Base-by-base conservation (phyloP, 2,329 filamentous ascomycete species). In the Aureobasidium uvarum region DNA sequence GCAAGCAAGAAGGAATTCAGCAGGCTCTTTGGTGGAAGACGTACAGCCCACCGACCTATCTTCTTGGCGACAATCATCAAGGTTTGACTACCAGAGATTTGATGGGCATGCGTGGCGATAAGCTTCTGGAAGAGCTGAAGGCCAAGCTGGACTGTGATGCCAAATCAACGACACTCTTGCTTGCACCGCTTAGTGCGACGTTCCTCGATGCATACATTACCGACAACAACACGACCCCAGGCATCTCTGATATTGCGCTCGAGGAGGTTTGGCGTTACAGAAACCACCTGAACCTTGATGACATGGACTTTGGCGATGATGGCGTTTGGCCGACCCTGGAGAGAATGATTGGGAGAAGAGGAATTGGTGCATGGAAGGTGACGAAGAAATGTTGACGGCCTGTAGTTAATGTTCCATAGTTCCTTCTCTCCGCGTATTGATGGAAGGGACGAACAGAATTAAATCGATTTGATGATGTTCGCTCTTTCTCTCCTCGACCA, bases 11-110 rank as follows among this genome's bases (percentile, higher is more conserved):
- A 5, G 70, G 89, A 68, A 86, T 89, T 10, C 87, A 86, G 1
- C 83, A 88, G 39, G 88, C 88, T 3, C 81, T 90, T 59, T 94
- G 90, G 90, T 94, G 90, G 90, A 93, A 92, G 75, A 93, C 90
- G 1, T 93, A 93, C 74, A 90, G 87, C 74, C 90, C 90, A 20
- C 90, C 90, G 0, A 88, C 89, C 41, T 94, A 90, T 89, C 82
- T 94, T 23, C 80, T 93, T 7, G 89, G 92, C 69, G 88, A 89
- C 63, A 90, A 89, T 75, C 92, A 90, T 69, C 84, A 87, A 69
- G 82, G 89, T 11, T 77, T 92, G n/a, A 81, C 79, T 36, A 93
- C 90, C 1, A 81, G 82, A 66, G 90, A 93, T 72, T 80, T 92
- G 23, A 92, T 92, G 86, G 88, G 89, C 4, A 84, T 90, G 77